A percentile compares a stretch with the other conserved stretches of the same genome.
Conservation (phyloP, 1,139 yeast species). For the Yamadazyma siamensis region DNA sequence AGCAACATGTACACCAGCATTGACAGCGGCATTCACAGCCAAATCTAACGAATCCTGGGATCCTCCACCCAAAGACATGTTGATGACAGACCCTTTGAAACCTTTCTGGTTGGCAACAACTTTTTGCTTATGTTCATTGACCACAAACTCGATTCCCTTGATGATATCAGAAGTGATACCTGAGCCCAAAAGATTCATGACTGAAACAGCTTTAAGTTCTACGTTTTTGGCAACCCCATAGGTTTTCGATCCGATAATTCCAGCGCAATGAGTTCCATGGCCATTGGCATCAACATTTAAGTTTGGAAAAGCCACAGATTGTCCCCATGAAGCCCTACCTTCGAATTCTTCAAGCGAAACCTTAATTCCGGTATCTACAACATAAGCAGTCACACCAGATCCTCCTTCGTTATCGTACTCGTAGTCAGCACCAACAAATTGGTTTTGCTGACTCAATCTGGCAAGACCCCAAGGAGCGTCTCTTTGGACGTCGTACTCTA, state of each 20-base stretch:
- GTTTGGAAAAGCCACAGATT: constrained; percentile 82
- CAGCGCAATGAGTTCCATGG: constrained; percentile 91
- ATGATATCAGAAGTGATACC: constrained; percentile 81
- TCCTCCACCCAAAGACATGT: constrained; percentile 90
- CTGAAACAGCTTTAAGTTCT: constrained; percentile 72
- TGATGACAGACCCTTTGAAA: constrained; percentile 82
- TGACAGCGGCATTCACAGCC: constrained; percentile 82
- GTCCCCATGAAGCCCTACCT: constrained; percentile 94
- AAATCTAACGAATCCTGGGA: constrained; percentile 70
- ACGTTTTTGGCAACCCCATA: constrained; percentile 83
- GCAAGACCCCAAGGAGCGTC: constrained; percentile 72
- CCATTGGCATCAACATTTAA: constrained; percentile 88
- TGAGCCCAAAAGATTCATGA: constrained; percentile 71
- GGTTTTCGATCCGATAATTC: constrained; percentile 70
- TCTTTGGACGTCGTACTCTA: constrained; percentile 62
- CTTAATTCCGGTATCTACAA: constrained; percentile 91
- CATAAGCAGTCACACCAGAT: constrained; percentile 87
- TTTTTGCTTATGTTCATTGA: constrained; percentile 57
- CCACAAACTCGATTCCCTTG: constrained; percentile 78
- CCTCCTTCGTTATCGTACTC: constrained; percentile 83
- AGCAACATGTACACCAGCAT: constrained; percentile 77
- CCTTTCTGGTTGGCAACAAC: constrained; percentile 57
- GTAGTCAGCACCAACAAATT: constrained; percentile 74
- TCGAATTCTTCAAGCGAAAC: constrained; percentile 77
- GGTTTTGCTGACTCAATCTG: constrained; percentile 85